These are phyloP conservation scores for Carallia brachiata DNA, from an alignment of 345 rosid species.

Conservation along the genomic window DNA sequence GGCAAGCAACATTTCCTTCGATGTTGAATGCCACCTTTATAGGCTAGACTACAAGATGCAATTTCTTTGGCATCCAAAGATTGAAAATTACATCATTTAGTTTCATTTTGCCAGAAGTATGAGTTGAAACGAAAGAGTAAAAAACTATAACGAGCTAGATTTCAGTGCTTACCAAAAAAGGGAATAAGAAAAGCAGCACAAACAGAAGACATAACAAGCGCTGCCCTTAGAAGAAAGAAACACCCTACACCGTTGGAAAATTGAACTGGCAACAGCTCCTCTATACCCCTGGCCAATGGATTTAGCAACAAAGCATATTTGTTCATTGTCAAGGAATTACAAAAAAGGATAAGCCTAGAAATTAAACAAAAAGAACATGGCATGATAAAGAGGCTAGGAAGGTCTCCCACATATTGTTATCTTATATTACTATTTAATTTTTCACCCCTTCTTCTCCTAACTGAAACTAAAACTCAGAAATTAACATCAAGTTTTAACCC, in stretches of 20 bases:
- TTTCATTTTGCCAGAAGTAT: not conserved
- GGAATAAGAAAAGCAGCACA: conserved; percentile 78
- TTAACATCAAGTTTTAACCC: not conserved
- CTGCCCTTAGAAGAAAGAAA: conserved; percentile 63
- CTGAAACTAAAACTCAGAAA: no score
- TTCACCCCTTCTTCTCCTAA: no score
- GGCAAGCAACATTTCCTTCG: no score
- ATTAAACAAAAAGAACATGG: not conserved
- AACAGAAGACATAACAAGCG: conserved; percentile 75
- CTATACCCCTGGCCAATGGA: conserved; percentile 86
- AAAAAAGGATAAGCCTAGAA: not conserved
- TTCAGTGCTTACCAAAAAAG: conserved; percentile 59
- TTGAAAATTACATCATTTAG: not conserved
- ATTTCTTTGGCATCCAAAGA: not conserved
- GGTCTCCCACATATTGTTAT: no score
- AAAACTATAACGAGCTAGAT: not conserved
- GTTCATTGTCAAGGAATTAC: conserved; percentile 37
- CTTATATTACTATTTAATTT: no score
- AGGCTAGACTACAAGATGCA: not conserved
- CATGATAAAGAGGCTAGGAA: no score
- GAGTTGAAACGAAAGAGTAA: not conserved
- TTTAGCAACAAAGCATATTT: conserved; percentile 74
- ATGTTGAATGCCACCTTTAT: no score
- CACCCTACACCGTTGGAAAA: conserved; percentile 53
- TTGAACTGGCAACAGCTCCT: conserved; percentile 70